These are phyloP conservation scores for Boletus pseudopeckii DNA, from an alignment of 768 basidiomycete species.

Conservation along the genomic window DNA sequence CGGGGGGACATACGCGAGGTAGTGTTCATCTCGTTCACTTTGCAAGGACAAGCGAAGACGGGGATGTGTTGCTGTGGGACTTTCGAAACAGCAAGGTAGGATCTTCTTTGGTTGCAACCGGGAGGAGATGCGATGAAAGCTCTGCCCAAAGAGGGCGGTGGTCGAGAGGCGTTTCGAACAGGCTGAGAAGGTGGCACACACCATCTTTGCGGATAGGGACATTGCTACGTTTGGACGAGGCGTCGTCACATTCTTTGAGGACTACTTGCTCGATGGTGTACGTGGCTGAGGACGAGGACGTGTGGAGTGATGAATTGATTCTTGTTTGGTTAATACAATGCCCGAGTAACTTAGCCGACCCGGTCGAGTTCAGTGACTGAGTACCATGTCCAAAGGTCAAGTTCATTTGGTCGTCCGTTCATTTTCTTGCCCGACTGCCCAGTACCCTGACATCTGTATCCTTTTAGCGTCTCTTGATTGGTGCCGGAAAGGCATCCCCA, in stretches of 20 bases:
- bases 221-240: slow-evolving; percentile 41
- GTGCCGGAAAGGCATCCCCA: slow-evolving; percentile 93
- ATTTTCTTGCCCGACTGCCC: slow-evolving; percentile 5
- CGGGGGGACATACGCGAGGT: slow-evolving; percentile 36
- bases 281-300: neutral
- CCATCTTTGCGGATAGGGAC: slow-evolving; percentile 37
- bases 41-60: slow-evolving; percentile 45
- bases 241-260: slow-evolving; percentile 38
- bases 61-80: slow-evolving; percentile 46
- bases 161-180: slow-evolving; percentile 32
- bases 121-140: slow-evolving; percentile 19
- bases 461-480: slow-evolving; percentile 74
- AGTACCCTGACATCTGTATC: slow-evolving; percentile 9
- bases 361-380: neutral
- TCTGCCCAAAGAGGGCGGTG: slow-evolving; percentile 34
- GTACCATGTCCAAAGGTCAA: slow-evolving; percentile 64
- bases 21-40: slow-evolving; percentile 41
- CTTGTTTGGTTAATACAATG: slow-evolving; percentile 21
- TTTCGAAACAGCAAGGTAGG: slow-evolving; percentile 46
- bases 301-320: neutral
- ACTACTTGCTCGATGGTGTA: slow-evolving; percentile 26
- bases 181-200: slow-evolving; percentile 38
- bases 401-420: slow-evolving; percentile 73
- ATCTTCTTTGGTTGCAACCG: slow-evolving; percentile 8
- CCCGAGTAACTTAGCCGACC: neutral